phyloP scores from a whole-genome alignment of 202 grass and related monocot species.

The Saccharum hybrid region DNA sequence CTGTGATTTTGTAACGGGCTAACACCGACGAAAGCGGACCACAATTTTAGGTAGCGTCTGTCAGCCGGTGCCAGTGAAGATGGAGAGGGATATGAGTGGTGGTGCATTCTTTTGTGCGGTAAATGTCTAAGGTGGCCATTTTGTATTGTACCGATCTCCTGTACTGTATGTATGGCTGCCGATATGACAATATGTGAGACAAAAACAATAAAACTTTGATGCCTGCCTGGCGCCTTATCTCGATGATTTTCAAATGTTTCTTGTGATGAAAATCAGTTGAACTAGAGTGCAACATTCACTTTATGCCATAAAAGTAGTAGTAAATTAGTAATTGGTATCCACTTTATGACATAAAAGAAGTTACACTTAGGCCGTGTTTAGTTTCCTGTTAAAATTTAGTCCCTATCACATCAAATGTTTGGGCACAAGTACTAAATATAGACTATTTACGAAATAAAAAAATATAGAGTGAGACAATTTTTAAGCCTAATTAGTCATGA shows the following conservation, averaged over 20 bases:
- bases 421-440: too few relatives aligned
- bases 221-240: neutral
- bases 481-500: too few relatives aligned
- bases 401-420: too few relatives aligned
- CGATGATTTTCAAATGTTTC: neutral
- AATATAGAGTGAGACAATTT: too few relatives aligned
- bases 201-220: constrained; percentile 40
- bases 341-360: neutral
- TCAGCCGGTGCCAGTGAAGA: constrained; percentile 49
- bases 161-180: constrained; percentile 47
- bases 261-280: neutral
- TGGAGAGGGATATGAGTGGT: constrained; percentile 19
- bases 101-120: constrained; percentile 53
- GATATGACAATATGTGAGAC: constrained; percentile 22
- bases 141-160: constrained; percentile 45
- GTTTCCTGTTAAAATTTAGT: too few relatives aligned
- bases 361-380: neutral
- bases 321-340: neutral
- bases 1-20: constrained; percentile 44
- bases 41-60: constrained; percentile 62
- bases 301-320: neutral
- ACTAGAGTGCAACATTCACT: neutral
- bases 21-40: constrained; percentile 62
- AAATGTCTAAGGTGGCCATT: constrained; percentile 40
- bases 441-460: too few relatives aligned